A percentile compares a stretch with the other conserved stretches of the same genome.
These are phyloP conservation scores for Tricholoma hemisulphureum DNA, from an alignment of 768 basidiomycete genomes.

Conservation along the genomic window DNA sequence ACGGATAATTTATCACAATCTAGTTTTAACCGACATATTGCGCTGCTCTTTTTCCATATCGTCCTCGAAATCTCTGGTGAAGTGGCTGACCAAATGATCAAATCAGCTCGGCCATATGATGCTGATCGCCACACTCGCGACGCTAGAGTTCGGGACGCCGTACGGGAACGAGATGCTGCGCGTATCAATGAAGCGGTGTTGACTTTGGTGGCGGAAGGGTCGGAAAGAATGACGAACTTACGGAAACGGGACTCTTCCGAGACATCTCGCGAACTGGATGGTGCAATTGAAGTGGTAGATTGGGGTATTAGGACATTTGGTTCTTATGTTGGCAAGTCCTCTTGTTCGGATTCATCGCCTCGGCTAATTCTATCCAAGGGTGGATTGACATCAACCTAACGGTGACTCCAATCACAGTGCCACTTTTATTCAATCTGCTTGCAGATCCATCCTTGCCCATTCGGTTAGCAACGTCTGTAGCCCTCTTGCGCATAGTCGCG, in stretches of 20 bases:
- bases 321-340: slow-evolving; percentile 83
- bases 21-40: slow-evolving; percentile 79
- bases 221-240: slow-evolving; percentile 52
- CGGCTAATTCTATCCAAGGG: slow-evolving; percentile 44
- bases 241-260: slow-evolving; percentile 43
- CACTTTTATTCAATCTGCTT: slow-evolving; percentile 79
- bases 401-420: slow-evolving; percentile 85
- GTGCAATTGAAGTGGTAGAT: slow-evolving; percentile 77
- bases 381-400: slow-evolving; percentile 99
- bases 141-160: slow-evolving; percentile 80
- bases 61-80: slow-evolving; percentile 95
- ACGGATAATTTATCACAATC: slow-evolving; percentile 53
- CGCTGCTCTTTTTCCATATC: slow-evolving; percentile 86
- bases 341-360: neutral
- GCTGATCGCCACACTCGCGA: slow-evolving; percentile 76
- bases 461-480: slow-evolving; percentile 77
- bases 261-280: slow-evolving; percentile 53
- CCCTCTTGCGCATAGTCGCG: slow-evolving; percentile 77
- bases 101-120: slow-evolving; percentile 76
- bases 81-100: slow-evolving; percentile 93
- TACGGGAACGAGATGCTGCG: slow-evolving; percentile 86
- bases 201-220: slow-evolving; percentile 73
- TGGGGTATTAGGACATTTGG: slow-evolving; percentile 91
- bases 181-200: slow-evolving; percentile 85
- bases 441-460: slow-evolving; percentile 76